Base-by-base conservation (phyloP, 2,329 filamentous ascomycete genomes). In the Aspergillus sp. region DNA sequence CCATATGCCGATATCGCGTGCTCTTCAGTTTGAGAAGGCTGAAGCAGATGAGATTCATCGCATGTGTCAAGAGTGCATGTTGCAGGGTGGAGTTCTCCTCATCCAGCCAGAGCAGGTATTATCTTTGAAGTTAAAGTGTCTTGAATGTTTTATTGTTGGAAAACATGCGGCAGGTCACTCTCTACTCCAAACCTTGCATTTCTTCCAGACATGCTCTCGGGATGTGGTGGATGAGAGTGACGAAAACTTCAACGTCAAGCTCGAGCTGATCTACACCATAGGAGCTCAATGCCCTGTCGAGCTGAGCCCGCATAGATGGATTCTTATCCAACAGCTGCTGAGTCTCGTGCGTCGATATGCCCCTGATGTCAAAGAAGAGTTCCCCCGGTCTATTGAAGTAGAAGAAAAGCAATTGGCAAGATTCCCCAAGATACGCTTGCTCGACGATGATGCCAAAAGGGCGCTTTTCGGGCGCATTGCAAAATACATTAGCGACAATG, bases 181-280 rank as follows among this genome's bases (percentile, higher is more conserved):
- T 8, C 41, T 57, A 2, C 45, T 54, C 5, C 32, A 26, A 10
- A 48, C 28, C 0, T 38, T 57, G 27, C 4, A 53, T 1, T 41
- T 58, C 5, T 55, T 57, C 38, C 32, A 30, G 1, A 27, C 45
- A 8, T 42, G 32, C 3, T 49, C 73, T 0, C 66, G 79, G 0
- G 80, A 83, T 49, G 70, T 86, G 2, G 67, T 85, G 0, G 81
- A 85, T 47, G 81, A 86, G 59, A 81, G 77, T 35, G 82, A 86
- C 42, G 80, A 84, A 47, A 79, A 78, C 45, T 77, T 84, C 39
- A 78, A 72, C 39, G 70, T 75, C 3, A 78, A 76, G 41, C 82
- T 81, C 35, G 79, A 85, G 54, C 60, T 85, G 0, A 68, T 85
- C 1, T 85, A 85, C 48, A 82, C 80, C 0, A 75, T 83, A 53